These are phyloP conservation scores for Linnemannia zychae DNA, from an alignment of 192 early-diverging fungal species.

Conservation along the genomic window DNA sequence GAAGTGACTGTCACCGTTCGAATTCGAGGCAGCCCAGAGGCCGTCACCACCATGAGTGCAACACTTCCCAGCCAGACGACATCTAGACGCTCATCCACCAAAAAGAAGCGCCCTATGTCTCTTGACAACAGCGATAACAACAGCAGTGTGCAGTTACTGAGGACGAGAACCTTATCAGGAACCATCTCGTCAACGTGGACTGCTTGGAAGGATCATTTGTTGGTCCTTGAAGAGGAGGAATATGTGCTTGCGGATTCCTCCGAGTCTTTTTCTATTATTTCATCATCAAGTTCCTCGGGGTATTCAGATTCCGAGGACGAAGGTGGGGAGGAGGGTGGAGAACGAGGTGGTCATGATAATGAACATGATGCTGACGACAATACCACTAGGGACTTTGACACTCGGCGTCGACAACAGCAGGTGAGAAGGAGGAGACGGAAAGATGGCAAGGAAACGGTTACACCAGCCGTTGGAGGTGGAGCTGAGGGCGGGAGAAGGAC, in stretches of 20 bases:
- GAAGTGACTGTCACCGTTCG: neutral
- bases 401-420: neutral
- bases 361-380: neutral
- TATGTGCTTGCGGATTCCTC: constrained; percentile 28
- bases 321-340: neutral
- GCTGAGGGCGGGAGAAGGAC: neutral
- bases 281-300: neutral
- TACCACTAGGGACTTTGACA: neutral
- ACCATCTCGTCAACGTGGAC: constrained; percentile 28
- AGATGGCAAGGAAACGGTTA: neutral
- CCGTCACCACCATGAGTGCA: neutral
- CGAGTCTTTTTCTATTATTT: neutral
- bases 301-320: neutral
- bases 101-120: neutral
- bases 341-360: neutral
- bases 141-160: neutral
- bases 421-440: neutral
- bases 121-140: neutral
- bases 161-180: neutral
- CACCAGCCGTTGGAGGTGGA: neutral
- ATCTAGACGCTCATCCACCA: neutral
- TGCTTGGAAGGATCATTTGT: constrained; percentile 25
- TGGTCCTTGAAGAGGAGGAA: constrained; percentile 50
- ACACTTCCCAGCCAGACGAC: neutral
- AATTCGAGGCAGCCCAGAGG: neutral